Percentiles rank a stretch among this genome's conserved stretches.
Conservation (phyloP, 176 grass and related monocot species). For the Triticum monococcum region DNA sequence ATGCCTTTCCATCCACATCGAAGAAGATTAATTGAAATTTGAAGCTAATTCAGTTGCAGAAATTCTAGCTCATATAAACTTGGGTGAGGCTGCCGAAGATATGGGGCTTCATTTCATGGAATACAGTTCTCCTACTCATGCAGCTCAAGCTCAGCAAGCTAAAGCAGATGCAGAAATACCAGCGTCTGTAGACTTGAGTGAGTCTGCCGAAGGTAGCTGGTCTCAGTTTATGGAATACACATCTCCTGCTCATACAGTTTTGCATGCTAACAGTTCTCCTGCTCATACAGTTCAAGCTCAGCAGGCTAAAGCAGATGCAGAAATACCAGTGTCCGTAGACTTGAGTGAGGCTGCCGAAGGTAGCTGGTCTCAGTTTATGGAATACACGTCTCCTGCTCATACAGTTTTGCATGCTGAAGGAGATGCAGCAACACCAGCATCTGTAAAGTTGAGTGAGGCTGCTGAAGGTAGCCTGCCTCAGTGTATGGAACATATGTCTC, state of each 20-base stretch:
- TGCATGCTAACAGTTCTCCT: conserved; percentile 41
- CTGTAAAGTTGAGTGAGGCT: conserved; percentile 15
- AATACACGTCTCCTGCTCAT: conserved; percentile 58
- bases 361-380: conserved; percentile 10
- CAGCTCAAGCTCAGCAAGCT: conserved; percentile 17
- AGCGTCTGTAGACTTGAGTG: conserved; percentile 24
- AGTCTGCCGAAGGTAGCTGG: background rate
- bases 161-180: conserved; percentile 36
- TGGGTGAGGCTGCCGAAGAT: conserved; percentile 28
- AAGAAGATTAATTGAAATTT: conserved; percentile 27
- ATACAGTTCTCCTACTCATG: conserved; percentile 55
- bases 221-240: conserved; percentile 35
- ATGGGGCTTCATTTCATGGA: conserved; percentile 13
- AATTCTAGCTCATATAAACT: conserved; percentile 41
- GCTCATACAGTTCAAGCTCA: conserved; percentile 31
- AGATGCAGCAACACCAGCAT: conserved; percentile 32
- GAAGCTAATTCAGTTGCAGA: conserved; percentile 43
- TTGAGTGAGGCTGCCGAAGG: conserved; percentile 18
- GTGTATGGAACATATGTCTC: conserved; percentile 52
- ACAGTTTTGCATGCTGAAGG: conserved; percentile 34
- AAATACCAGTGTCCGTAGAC: conserved; percentile 26
- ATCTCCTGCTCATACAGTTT: conserved; percentile 51
- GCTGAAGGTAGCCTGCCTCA: background rate
- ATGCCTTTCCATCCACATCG: conserved; percentile 16
- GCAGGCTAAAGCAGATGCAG: conserved; percentile 23